Base-by-base conservation (phyloP, 2,329 filamentous ascomycete genomes). In the Microsporum canis region DNA sequence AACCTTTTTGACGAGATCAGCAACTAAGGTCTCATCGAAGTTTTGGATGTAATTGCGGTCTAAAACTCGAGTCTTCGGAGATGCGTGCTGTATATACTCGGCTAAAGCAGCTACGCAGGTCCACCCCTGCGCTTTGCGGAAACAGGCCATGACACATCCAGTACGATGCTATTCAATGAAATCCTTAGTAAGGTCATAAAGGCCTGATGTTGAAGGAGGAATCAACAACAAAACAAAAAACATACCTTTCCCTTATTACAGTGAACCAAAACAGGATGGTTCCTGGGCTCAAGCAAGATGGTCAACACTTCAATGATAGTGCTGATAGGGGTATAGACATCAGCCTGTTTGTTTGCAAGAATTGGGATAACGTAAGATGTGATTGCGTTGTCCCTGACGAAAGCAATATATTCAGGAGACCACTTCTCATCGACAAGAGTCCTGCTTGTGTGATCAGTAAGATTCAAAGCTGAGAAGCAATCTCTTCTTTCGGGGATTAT, bases 241-340 rank as follows among this genome's bases (percentile, higher is more conserved):
- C 75, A 65, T 73, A 85, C 83, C 76, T 86, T 94, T 71, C 91
- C 91, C 67, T 95, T 91, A 71, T 96, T 96, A 80, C 91, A 96
- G 73, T 96, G 91, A 55, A 96, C 82, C 43, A 96, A 79, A 8
- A 96, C 74, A 0, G 91, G 91, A 66, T 94, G 85, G 64, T 95
- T 90, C 38, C 79, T 75, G 57, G 81, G 81, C 69, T 95, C 83
- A 59, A 92, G 79, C 45, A 92, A 81, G 47, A 92, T 76, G 10
- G 82, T 78, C 29, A 95, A 79, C 53, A 92, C 89, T 5, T 82
- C 77, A 64, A 82, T 80, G 80, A 96, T 89, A 31, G 85, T 84
- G 51, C 78, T 73, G 5, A 83, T 71, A 0, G 87, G 82, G 39
- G 89, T 89, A 6, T 80, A 80, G 60, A 86, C 79, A 67, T 78